Base-by-base conservation (phyloP, 306 rosid genomes). In the Albizia julibrissin region DNA sequence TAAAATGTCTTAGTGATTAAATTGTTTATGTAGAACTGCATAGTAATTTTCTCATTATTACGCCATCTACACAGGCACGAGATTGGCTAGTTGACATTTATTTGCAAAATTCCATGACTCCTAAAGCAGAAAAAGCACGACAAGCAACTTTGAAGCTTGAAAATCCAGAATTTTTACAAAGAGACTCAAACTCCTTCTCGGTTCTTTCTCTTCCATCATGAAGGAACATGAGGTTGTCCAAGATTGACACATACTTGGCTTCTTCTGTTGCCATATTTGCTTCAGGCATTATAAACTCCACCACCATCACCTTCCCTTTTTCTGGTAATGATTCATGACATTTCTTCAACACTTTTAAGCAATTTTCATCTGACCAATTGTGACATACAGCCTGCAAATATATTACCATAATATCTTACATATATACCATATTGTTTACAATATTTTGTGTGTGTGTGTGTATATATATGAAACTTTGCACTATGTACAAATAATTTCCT, bases 341-440 rank as follows among this genome's bases (percentile, higher is more conserved):
- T 50, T 81, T 81, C 1, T 14, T 81, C 33, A 81, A 8, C 58
- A 82, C 4, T 31, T 42, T 54, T 19, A 75, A 21, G 50, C 81
- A 52, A 2, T 54, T 82, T 31, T 82, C 85, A n/a, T 82, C 81
- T 4, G 85, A 75, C 85, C 85, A 82, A 82, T 82, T 82, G 49
- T 82, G 85, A 58, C 72, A 75, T 14, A 82, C n/a, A n/a, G 49
- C 70, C 76, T 81, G 26, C 31, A 34, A 19, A 37, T 31, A 26
- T 9, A 66, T 33, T 13, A 31, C 34, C 42, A 16, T 16, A 16
- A 2, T 21, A 15, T 66, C 31, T 29, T 29, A 1, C 31, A 1
- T 29, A 29, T 8, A 10, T 10, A 42, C 44, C 12, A 42, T 42
- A 42, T 1, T 42, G 44, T 42, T 42, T 42, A 42, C 44, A 9